These are phyloP conservation scores for Erythrobasidium hasegawianum DNA, from an alignment of 1,284 basidiomycete species.

Conservation along the genomic window DNA sequence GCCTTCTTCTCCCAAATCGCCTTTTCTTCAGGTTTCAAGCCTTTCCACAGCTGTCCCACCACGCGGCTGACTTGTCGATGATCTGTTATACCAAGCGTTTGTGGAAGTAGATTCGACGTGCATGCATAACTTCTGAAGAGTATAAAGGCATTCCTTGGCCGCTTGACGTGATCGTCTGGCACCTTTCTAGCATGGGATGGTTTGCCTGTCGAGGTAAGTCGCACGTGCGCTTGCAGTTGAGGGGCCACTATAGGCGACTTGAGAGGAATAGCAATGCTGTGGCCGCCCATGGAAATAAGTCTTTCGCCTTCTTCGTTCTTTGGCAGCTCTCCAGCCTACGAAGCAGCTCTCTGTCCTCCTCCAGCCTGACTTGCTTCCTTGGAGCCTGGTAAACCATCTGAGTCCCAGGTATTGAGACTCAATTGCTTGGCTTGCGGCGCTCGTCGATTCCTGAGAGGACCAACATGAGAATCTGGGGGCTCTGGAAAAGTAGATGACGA, in stretches of 20 bases:
- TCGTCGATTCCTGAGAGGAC: slow-evolving; percentile 23
- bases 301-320: not conserved
- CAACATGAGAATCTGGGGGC: slow-evolving; percentile 1
- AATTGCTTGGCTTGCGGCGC: slow-evolving; percentile 16
- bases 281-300: slow-evolving; percentile 10
- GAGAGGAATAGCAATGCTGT: slow-evolving; percentile 16
- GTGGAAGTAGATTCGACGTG: slow-evolving; percentile 47
- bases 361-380: not conserved
- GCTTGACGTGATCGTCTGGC: slow-evolving; percentile 43
- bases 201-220: slow-evolving; percentile 33
- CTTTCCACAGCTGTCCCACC: slow-evolving; percentile 45
- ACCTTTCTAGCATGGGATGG: slow-evolving; percentile 32
- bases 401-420: slow-evolving; percentile 1
- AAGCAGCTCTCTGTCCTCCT: not conserved
- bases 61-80: slow-evolving; percentile 47
- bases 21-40: slow-evolving; percentile 42
- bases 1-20: slow-evolving; percentile 45
- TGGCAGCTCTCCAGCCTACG: not conserved
- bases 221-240: slow-evolving; percentile 26
- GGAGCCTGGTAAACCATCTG: not conserved
- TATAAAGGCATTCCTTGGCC: slow-evolving; percentile 91
- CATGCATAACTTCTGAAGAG: slow-evolving; percentile 88
- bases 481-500: not conserved
- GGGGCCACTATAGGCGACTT: slow-evolving; percentile 25
- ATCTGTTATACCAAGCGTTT: slow-evolving; percentile 43